Conservation (phyloP, 305 asterid species). For the Withania somnifera region DNA sequence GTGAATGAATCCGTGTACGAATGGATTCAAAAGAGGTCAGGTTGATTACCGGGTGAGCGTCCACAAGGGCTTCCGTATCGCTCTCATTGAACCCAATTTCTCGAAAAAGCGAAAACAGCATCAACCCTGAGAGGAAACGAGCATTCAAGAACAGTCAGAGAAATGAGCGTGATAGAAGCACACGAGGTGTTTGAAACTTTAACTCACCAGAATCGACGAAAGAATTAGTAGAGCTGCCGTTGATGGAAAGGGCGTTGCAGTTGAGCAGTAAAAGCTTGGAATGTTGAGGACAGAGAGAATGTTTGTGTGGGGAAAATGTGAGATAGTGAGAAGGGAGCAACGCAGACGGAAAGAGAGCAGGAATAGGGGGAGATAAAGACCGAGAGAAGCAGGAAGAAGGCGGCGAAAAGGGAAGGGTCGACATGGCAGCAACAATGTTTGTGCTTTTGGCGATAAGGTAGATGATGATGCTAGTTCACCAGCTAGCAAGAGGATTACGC, state of each 20-base stretch:
- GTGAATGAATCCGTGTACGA: slow-evolving; percentile 31
- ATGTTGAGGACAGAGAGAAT: background rate
- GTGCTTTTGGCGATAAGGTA: background rate
- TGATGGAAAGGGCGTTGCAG: background rate
- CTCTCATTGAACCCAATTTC: slow-evolving; percentile 53
- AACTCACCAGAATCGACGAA: slow-evolving; percentile 3
- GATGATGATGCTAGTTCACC: background rate
- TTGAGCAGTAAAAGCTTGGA: background rate
- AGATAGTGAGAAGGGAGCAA: background rate
- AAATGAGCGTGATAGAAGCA: background rate
- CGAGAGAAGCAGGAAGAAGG: background rate
- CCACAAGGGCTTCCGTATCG: slow-evolving; percentile 45
- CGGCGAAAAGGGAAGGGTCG: background rate
- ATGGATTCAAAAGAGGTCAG: slow-evolving; percentile 34
- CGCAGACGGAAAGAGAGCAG: background rate
- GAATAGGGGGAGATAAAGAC: background rate
- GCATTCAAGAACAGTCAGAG: background rate
- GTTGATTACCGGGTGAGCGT: slow-evolving; percentile 26
- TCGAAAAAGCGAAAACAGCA: slow-evolving; percentile 43
- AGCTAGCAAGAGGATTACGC: background rate
- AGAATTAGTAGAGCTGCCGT: background rate
- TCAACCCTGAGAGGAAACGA: slow-evolving; percentile 29
- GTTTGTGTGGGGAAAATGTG: background rate
- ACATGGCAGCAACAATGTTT: background rate
- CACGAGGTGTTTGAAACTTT: background rate